Conservation (phyloP, 495 filamentous ascomycete species). For the Neurospora sublineolata region DNA sequence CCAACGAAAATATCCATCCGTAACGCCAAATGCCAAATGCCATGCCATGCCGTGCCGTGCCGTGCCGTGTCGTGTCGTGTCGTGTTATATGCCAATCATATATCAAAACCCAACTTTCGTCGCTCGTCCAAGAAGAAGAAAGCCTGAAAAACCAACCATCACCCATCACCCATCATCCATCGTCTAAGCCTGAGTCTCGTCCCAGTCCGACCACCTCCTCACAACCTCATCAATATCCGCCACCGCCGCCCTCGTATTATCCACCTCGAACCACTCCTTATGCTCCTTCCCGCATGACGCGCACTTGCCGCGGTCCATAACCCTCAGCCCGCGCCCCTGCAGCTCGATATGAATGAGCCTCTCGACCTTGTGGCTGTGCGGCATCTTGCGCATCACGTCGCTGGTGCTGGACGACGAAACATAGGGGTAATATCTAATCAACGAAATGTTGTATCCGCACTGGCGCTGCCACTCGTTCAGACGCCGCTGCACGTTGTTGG, state of each 20-base stretch:
- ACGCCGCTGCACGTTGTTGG: constrained; percentile 80
- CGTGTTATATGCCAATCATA: background rate
- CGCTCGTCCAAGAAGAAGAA: background rate
- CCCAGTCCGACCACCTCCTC: constrained; percentile 79
- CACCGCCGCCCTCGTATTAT: constrained; percentile 59
- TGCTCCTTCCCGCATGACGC: constrained; percentile 76
- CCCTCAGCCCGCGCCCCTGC: constrained; percentile 50
- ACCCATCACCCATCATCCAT: background rate
- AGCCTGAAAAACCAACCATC: background rate
- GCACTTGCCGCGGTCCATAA: constrained; percentile 47
- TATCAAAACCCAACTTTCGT: background rate
- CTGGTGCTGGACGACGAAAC: constrained; percentile 38
- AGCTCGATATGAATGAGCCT: constrained; percentile 85
- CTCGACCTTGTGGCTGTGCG: constrained; percentile 82
- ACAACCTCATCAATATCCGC: constrained; percentile 73
- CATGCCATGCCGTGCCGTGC: background rate
- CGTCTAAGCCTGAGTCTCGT: constrained; percentile 21
- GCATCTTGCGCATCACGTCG: constrained; percentile 52
- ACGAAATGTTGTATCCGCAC: constrained; percentile 74
- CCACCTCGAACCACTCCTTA: constrained; percentile 91
- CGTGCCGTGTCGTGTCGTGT: background rate
- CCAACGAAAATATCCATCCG: background rate
- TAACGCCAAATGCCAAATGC: background rate
- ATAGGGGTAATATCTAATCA: constrained; percentile 90
- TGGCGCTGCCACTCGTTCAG: constrained; percentile 88